These are phyloP conservation scores for Suillus subaureus DNA, from an alignment of 768 basidiomycete genomes.

Conservation along the genomic window DNA sequence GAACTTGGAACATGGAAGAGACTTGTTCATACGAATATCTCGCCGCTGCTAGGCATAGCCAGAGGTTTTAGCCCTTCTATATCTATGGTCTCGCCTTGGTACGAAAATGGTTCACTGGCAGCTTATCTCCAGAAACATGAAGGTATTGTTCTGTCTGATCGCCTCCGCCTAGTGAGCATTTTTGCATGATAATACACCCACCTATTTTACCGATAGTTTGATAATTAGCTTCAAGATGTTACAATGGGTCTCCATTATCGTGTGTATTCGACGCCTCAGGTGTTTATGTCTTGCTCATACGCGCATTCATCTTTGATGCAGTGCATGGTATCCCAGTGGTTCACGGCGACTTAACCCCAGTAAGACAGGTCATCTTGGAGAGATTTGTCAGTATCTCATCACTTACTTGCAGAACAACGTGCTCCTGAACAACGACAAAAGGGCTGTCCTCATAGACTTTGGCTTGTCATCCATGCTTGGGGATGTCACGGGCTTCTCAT, in stretches of 20 bases:
- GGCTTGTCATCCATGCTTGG: constrained; percentile 40
- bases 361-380: not conserved
- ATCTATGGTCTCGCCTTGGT: constrained; percentile 39
- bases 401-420: constrained; percentile 38
- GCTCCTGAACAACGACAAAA: constrained; percentile 41
- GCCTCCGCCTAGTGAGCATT: not conserved
- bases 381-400: not conserved
- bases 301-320: not conserved
- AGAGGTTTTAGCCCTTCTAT: constrained; percentile 31
- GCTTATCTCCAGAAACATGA: constrained; percentile 19
- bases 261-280: not conserved
- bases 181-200: not conserved
- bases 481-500: constrained; percentile 35
- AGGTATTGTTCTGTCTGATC: not conserved
- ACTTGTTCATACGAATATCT: constrained; percentile 27
- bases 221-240: constrained; percentile 1
- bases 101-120: constrained; percentile 26
- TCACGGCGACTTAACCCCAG: constrained; percentile 1
- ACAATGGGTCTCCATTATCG: not conserved
- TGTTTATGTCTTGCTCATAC: not conserved
- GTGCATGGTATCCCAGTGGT: not conserved
- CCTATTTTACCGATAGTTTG: not conserved
- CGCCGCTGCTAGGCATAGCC: constrained; percentile 33
- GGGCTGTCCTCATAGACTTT: constrained; percentile 45
- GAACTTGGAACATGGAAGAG: constrained; percentile 27